These are phyloP conservation scores for Triticum monococcum DNA, from an alignment of 176 grass and related monocot species.

Conservation along the genomic window DNA sequence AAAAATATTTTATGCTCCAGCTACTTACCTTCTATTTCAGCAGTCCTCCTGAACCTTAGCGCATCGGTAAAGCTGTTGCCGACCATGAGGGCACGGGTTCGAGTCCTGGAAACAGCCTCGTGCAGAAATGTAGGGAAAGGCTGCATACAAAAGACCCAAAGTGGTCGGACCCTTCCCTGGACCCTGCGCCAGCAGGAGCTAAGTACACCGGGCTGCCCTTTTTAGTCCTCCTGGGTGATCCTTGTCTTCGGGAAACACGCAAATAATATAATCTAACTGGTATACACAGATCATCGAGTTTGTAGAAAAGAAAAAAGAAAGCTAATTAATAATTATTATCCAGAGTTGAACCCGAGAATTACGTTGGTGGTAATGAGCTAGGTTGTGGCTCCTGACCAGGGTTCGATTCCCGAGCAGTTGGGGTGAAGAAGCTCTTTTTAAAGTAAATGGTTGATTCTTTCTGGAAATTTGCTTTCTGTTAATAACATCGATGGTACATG, in stretches of 20 bases:
- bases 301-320: background rate
- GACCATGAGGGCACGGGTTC: no score
- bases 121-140: no score
- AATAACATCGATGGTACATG: background rate
- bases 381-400: background rate
- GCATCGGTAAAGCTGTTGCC: no score
- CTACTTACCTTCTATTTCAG: constrained; percentile 22
- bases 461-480: background rate
- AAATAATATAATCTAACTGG: background rate
- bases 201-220: no score
- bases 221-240: background rate
- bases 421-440: background rate
- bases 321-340: constrained; percentile 25
- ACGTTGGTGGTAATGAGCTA: background rate
- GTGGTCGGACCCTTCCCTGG: no score
- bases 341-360: background rate
- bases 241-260: background rate
- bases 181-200: no score
- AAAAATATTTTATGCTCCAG: background rate
- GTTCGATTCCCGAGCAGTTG: background rate
- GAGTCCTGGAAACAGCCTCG: no score
- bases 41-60: background rate
- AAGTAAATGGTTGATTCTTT: constrained; percentile 1
- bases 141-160: no score
- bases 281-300: background rate